Evolutionary conservation across 2,329 filamentous ascomycete genomes (phyloP).

Genomic region (Calonectria leucothoes): DNA sequence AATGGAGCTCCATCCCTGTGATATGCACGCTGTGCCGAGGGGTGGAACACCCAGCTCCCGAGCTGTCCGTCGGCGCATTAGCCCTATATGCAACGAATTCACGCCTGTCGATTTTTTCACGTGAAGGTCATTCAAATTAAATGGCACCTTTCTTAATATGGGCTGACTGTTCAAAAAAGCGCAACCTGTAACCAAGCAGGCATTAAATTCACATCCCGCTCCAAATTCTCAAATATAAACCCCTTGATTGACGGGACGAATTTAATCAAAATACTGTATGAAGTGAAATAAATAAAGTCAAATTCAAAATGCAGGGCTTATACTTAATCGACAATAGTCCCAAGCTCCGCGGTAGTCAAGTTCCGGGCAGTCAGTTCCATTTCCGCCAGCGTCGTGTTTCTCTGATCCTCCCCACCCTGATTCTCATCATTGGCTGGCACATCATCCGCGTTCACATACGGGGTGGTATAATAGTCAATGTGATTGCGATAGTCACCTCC

Average conservation of each 20-base stretch:
- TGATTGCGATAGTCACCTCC: slow-evolving; percentile 2
- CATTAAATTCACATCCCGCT: too few species aligned
- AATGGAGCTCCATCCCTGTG: not conserved
- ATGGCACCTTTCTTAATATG: not conserved
- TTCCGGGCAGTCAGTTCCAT: slow-evolving; percentile 14
- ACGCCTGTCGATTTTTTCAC: not conserved
- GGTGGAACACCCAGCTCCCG: not conserved
- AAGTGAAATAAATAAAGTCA: not conserved
- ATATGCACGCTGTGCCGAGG: not conserved
- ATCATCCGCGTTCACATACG: not conserved
- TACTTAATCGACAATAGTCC: not conserved
- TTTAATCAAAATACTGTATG: not conserved
- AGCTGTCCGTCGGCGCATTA: not conserved
- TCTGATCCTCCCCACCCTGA: not conserved
- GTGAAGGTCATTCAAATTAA: not conserved
- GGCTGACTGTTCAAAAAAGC: not conserved
- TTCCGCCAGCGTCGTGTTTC: slow-evolving; percentile 9
- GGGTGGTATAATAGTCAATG: slow-evolving; percentile 8
- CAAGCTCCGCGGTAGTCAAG: slow-evolving; percentile 2
- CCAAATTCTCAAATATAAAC: not conserved
- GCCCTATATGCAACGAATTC: not conserved
- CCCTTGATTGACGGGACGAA: not conserved
- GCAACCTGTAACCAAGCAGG: not conserved
- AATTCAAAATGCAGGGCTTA: not conserved
- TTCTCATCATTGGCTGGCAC: not conserved